Base-by-base conservation (phyloP, 1,139 yeast genomes). In the Hemisphaericaspora xylofermentans region DNA sequence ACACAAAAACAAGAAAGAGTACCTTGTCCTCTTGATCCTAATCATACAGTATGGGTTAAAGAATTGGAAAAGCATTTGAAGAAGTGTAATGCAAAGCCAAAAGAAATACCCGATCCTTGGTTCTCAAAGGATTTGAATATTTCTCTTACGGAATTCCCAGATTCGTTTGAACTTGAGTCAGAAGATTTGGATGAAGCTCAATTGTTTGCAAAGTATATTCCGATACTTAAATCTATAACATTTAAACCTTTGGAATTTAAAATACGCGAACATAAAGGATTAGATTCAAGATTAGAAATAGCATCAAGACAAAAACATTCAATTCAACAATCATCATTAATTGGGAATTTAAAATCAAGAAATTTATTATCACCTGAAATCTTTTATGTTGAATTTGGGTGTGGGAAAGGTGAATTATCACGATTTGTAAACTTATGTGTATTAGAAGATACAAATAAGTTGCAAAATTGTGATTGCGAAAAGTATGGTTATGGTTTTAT, bases 341-440 rank as follows among this genome's bases (percentile, higher is more conserved):
- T 87, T 16, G 91, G 88, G 4, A 86, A 86, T 46, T 61, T 89
- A 56, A 68, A 75, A 25, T 57, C 63, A 3, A 50, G 60, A n/a
- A 62, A 60, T 0, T 54, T 82, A 22, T 61, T 83, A 24, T 62
- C 64, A 1, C 36, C 58, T 2, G 52, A 64, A 4, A 53, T 57
- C 31, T 65, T 74, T 39, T 78, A 82, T 52, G 59, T 86, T 19
- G 97, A 89, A 59, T 88, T 88, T 66, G 97, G 97, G 0, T 86
- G 95, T 58, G 97, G 97, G 0, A 77, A 91, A 45, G 96, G 86
- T 1, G 97, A 89, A 57, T 71, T 89, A 19, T 78, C 91, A 0
- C 64, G 95, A 45, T 86, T 79, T 53, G 68, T 88, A n/a, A 71
- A 76, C 45, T 63, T 70, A 42, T 75, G 84, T 38, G 58, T 76